Base-by-base conservation (phyloP, 2,329 filamentous ascomycete species). In the Didymella keratinophila region DNA sequence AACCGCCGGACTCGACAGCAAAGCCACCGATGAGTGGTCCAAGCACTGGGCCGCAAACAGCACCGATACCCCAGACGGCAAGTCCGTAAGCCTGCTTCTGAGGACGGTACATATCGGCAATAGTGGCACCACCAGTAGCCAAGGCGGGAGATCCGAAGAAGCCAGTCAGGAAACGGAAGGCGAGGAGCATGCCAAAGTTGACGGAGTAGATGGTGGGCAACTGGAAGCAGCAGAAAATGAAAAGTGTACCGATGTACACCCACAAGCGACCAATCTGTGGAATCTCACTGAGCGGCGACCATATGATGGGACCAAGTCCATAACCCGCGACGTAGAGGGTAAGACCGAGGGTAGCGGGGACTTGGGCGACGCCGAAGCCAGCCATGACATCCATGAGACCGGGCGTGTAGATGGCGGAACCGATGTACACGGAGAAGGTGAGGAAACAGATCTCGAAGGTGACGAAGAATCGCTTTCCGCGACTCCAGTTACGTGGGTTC, bases 361-460 rank as follows among this genome's bases (percentile, higher is more conserved):
- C 77, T 34, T 79, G 71, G 21, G 77, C 79, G 42, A 88, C 82
- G 44, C 79, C 78, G 63, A 87, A 89, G 28, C 78, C 76, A 10
- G 74, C 57, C 68, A 83, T 81, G 14, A 89, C 77, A 7, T 82
- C 83, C 47, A 66, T 56, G 4, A 71, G 66, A 20, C 70, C 72
- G 2, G 78, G 73, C 0, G 75, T 70, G 73, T 86, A 87, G 52
- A 87, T 82, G 9, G 80, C 76, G 2, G 79, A 81, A 1, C 80
- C 81, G 59, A 80, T 82, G 65, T 85, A 85, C 28, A 83, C 36
- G 80, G 85, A 52, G 83, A 83, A 81, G 0, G 79, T 83, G 28
- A 81, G 73, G 28, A 84, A 67, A 56, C 79, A 82, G 54, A 84
- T 79, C 37, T 80, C 72, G 44, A 78, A 78, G 0, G 78, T 82